Percentiles rank a stretch among this genome's conserved stretches.
phyloP scores from a whole-genome alignment of 768 basidiomycete genomes.

The Lanmaoa pseudosensibilis region DNA sequence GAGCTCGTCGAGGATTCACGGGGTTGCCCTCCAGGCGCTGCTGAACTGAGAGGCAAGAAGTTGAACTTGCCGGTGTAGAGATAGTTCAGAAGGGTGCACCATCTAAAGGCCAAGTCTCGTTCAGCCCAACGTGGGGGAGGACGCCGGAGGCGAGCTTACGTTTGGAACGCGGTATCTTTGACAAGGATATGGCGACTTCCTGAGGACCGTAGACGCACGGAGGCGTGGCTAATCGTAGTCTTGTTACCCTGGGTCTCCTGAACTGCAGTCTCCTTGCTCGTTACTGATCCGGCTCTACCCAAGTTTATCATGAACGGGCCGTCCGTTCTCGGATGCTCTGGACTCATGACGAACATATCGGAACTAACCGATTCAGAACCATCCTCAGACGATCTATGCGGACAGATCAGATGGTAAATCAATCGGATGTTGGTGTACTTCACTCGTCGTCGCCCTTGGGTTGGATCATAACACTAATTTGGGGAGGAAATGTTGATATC shows the following conservation, averaged over 20 bases:
- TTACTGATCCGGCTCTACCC: background rate
- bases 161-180: constrained; percentile 27
- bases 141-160: constrained; percentile 9
- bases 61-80: constrained; percentile 37
- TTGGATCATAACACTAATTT: background rate
- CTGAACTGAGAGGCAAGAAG: constrained; percentile 35
- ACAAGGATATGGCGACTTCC: constrained; percentile 22
- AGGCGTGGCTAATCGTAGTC: no score
- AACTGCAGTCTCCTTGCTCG: background rate
- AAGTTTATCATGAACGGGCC: background rate
- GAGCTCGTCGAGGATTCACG: background rate
- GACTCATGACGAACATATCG: constrained; percentile 20
- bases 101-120: constrained; percentile 20
- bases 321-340: constrained; percentile 6
- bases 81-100: constrained; percentile 40
- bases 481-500: background rate
- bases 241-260: background rate
- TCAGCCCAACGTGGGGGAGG: background rate
- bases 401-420: background rate
- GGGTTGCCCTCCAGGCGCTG: background rate
- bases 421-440: background rate
- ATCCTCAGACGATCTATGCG: constrained; percentile 11
- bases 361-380: constrained; percentile 16
- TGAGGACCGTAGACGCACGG: background rate
- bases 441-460: constrained; percentile 12